These are phyloP conservation scores for Globisporangium sylvaticum DNA, from an alignment of 352 stramenopile genomes.

Conservation along the genomic window DNA sequence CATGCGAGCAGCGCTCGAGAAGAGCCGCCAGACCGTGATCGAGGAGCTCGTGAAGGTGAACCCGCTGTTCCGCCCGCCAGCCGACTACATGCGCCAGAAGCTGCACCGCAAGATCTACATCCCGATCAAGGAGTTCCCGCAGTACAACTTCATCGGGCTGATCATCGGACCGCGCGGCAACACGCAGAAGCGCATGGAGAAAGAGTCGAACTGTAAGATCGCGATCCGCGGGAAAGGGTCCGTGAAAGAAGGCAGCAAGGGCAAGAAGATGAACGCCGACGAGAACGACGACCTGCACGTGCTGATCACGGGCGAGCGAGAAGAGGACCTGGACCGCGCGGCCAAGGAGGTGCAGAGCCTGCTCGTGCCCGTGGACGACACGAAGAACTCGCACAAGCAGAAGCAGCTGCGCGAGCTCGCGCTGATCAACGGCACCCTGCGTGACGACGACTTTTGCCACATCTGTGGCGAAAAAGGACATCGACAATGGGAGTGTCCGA, in stretches of 20 bases:
- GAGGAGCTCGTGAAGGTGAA: conserved; percentile 96
- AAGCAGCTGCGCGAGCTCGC: conserved; percentile 97
- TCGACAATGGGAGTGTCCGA: conserved; percentile 95
- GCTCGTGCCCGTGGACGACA: conserved; percentile 90
- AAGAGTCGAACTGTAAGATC: conserved; percentile 98
- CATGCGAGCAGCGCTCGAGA: conserved; percentile 90
- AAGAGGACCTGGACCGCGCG: conserved; percentile 84
- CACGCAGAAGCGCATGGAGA: conserved; percentile 99
- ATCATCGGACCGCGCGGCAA: conserved; percentile 99
- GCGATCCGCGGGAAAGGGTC: conserved; percentile 95
- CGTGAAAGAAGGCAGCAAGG: conserved; percentile 96
- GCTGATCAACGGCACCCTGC: conserved; percentile 98
- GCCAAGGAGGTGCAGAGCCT: conserved; percentile 88
- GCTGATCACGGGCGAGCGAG: conserved; percentile 89
- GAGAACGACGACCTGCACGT: conserved; percentile 97
- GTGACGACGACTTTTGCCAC: conserved; percentile 97
- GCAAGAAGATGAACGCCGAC: conserved; percentile 89
- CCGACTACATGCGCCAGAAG: conserved; percentile 91
- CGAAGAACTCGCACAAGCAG: conserved; percentile 96
- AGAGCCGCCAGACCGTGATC: conserved; percentile 90
- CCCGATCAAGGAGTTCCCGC: conserved; percentile 95
- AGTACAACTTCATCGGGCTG: conserved; percentile 99
- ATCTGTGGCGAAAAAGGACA: conserved; percentile 98
- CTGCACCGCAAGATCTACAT: conserved; percentile 96
- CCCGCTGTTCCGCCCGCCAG: conserved; percentile 79